phyloP scores from a whole-genome alignment of 306 rosid species.

The Vigna mungo region DNA sequence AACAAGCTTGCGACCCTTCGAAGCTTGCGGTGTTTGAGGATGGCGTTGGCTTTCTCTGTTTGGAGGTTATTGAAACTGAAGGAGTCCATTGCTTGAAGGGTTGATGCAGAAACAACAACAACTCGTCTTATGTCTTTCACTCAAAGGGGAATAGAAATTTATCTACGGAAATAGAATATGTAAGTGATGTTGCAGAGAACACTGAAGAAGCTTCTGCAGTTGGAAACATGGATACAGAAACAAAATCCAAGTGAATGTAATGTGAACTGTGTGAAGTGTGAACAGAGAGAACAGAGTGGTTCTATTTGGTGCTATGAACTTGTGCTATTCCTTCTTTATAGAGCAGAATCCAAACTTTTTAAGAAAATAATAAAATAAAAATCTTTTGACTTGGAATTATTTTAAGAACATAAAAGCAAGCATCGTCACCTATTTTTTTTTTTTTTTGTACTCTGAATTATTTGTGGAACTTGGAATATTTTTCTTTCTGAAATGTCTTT shows the following conservation, averaged over 20 bases:
- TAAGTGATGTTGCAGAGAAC: slow-evolving; percentile 44
- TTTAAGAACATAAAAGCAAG: too few species aligned
- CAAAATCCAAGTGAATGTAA: background rate
- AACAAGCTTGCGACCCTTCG: slow-evolving; percentile 59
- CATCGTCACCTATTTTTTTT: background rate
- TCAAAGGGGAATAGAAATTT: slow-evolving; percentile 45
- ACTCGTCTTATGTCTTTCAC: slow-evolving; percentile 39
- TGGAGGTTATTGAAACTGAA: slow-evolving; percentile 63
- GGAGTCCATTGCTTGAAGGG: slow-evolving; percentile 60
- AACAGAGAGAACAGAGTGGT: slow-evolving; percentile 41
- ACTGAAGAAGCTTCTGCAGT: slow-evolving; percentile 15
- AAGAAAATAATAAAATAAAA: background rate
- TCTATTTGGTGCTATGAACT: slow-evolving; percentile 5
- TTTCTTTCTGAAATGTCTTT: background rate
- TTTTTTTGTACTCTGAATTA: background rate
- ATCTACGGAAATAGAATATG: slow-evolving; percentile 39
- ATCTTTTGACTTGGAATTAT: too few species aligned
- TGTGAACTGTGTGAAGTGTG: background rate
- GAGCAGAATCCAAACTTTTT: slow-evolving; percentile 18
- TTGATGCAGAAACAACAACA: too few species aligned
- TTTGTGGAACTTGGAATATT: background rate
- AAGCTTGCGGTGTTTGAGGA: slow-evolving; percentile 56
- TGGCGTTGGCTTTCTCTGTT: slow-evolving; percentile 73
- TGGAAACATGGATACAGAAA: slow-evolving; percentile 57
- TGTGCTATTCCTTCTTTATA: slow-evolving; percentile 17